A percentile compares a stretch with the other conserved stretches of the same genome.
These are phyloP conservation scores for Paramecium biaurelia DNA, from an alignment of 73 alveolate genomes.

Conservation along the genomic window DNA sequence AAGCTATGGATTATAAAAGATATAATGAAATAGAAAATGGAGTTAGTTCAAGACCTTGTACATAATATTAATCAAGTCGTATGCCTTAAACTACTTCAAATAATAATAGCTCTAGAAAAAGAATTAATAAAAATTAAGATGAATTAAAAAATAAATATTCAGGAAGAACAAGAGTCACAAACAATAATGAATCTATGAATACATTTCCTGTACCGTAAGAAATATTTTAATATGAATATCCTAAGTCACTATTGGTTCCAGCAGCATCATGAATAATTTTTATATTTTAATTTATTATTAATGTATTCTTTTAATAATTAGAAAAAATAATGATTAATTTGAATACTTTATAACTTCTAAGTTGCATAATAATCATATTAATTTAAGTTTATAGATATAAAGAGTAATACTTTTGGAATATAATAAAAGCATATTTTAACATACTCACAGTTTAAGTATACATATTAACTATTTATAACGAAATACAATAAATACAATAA, in stretches of 20 bases:
- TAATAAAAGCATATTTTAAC: neutral
- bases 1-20: conserved; percentile 43
- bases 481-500: neutral
- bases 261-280: neutral
- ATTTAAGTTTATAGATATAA: neutral
- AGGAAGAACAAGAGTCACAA: neutral
- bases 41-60: conserved; percentile 36
- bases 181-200: neutral
- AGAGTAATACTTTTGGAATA: neutral
- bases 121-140: neutral
- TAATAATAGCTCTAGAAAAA: neutral
- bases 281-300: neutral
- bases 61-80: neutral
- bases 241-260: neutral
- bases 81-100: neutral
- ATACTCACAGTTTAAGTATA: neutral
- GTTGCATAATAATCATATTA: neutral
- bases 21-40: conserved; percentile 50
- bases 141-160: neutral
- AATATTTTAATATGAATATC: neutral
- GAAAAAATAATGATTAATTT: neutral
- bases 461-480: neutral
- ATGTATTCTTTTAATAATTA: neutral
- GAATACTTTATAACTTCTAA: neutral
- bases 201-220: neutral